Evolutionary conservation across 768 basidiomycete species (phyloP), one percentile per base, ranked within the genome.

Genomic region (Suillus sp.): DNA sequence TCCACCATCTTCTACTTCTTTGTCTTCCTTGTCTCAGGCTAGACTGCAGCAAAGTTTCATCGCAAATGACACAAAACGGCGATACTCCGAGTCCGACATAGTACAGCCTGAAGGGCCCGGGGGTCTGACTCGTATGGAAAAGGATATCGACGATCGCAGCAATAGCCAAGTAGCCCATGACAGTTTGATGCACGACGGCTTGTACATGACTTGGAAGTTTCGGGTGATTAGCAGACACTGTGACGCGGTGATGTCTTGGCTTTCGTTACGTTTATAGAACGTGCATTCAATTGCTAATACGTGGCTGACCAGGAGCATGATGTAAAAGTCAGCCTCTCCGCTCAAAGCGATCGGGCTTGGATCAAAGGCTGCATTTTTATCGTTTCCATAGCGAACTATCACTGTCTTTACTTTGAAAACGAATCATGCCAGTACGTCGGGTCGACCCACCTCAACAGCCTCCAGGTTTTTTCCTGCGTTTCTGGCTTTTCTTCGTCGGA

Each of bases 401-500:
- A 40, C 61, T 60, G 61, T 59, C 58, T 35, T 62, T 62, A 59
- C 35, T 32, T 18, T 14, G 61, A 20, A 27, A 20, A 16, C 18
- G 35, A 56, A 56, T 27, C 27, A 62, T 62, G 61, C 20, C 58
- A n/a, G n/a, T 55, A 25, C 37, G 34, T 11, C 51, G 30, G 51
- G 27, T 42, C 61, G 37, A 60, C 51, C 7, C 59, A 37, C 38
- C 42, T 20, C 61, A 22, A 4, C 55, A 38, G 22, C 22, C 38
- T 34, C 32, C 59, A 13, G 59, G 61, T 11, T 42, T 62, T 27
- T 40, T 62, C 25, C 30, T 60, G 11, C 27, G 22, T 43, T 14
- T 61, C 20, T 62, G 61, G 61, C 37, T 62, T 32, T 62, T 62
- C 43, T 27, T 62, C 30, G 61, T 43, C 22, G 34, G 10, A 25